Percentiles rank a stretch among this genome's conserved stretches.
Evolutionary conservation across 306 rosid genomes (phyloP).

Genomic region (Purshia tridentata): DNA sequence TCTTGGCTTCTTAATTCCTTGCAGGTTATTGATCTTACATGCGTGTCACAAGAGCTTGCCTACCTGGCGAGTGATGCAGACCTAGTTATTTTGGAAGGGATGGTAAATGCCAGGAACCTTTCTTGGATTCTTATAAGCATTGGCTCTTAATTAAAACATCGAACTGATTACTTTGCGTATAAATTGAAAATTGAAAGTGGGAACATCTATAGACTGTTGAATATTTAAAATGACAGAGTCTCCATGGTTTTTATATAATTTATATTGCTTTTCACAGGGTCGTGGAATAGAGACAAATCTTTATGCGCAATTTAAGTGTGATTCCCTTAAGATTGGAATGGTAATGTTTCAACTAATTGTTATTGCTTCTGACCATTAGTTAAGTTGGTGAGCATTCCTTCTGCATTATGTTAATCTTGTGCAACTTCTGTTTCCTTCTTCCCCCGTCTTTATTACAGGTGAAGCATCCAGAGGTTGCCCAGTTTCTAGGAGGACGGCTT

Average conservation of each 20-base stretch:
- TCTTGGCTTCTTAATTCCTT: conserved; percentile 20
- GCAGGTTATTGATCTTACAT: conserved; percentile 88
- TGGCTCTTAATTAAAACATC: not conserved
- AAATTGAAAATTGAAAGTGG: not conserved
- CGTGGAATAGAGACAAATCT: conserved; percentile 96
- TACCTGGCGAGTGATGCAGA: conserved; percentile 84
- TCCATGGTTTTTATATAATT: not conserved
- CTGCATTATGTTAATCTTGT: not conserved
- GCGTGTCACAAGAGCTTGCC: conserved; percentile 84
- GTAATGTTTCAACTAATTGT: conserved; percentile 35
- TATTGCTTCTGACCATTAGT: not conserved
- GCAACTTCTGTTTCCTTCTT: conserved; percentile 14
- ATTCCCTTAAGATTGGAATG: conserved; percentile 95
- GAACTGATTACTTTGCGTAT: not conserved
- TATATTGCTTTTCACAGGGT: conserved; percentile 55
- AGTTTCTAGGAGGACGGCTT: conserved; percentile 89
- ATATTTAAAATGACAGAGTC: not conserved
- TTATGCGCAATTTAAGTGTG: conserved; percentile 87
- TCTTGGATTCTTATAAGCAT: not conserved
- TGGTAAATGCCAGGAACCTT: conserved; percentile 49
- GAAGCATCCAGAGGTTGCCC: conserved; percentile 88
- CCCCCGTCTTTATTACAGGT: conserved; percentile 47
- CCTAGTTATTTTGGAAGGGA: conserved; percentile 89
- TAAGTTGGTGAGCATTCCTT: conserved; percentile 18
- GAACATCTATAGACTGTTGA: not conserved